phyloP scores from a whole-genome alignment of 2,329 filamentous ascomycete genomes.

The Paraphoma sp. region DNA sequence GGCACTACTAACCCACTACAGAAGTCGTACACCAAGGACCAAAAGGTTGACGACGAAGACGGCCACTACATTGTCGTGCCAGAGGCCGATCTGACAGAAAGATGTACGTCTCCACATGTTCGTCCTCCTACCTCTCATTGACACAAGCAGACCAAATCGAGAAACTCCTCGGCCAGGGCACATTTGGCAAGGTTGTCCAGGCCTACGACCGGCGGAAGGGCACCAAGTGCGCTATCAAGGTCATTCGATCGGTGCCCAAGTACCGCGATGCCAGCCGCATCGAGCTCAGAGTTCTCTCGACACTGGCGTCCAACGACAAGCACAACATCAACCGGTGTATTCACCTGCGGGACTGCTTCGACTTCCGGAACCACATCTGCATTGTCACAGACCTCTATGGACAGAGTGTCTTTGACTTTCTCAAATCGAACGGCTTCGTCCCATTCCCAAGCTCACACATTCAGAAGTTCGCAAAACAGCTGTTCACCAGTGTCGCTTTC shows the following conservation, averaged over 20 bases:
- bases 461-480: slow-evolving; percentile 91
- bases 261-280: slow-evolving; percentile 96
- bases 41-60: slow-evolving; percentile 93
- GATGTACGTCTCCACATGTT: slow-evolving; percentile 70
- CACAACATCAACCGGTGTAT: slow-evolving; percentile 96
- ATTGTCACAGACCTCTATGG: slow-evolving; percentile 79
- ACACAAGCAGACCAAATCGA: slow-evolving; percentile 77
- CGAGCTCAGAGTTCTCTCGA: slow-evolving; percentile 90
- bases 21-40: slow-evolving; percentile 58
- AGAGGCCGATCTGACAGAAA: slow-evolving; percentile 82
- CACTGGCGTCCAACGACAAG: slow-evolving; percentile 87
- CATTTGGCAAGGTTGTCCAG: slow-evolving; percentile 97
- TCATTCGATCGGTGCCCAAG: slow-evolving; percentile 97
- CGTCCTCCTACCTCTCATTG: not conserved
- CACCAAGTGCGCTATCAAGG: slow-evolving; percentile 91
- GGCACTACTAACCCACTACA: slow-evolving; percentile 35
- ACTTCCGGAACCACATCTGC: slow-evolving; percentile 96
- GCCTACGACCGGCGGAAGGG: slow-evolving; percentile 80
- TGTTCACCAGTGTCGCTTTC: slow-evolving; percentile 98
- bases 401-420: slow-evolving; percentile 97
- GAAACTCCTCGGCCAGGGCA: slow-evolving; percentile 91
- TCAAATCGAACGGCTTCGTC: slow-evolving; percentile 93
- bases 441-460: slow-evolving; percentile 99
- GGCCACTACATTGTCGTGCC: slow-evolving; percentile 95
- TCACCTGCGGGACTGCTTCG: slow-evolving; percentile 94